Base-by-base conservation (phyloP, 352 stramenopile genomes). In the Paralagenidium karlingii region DNA sequence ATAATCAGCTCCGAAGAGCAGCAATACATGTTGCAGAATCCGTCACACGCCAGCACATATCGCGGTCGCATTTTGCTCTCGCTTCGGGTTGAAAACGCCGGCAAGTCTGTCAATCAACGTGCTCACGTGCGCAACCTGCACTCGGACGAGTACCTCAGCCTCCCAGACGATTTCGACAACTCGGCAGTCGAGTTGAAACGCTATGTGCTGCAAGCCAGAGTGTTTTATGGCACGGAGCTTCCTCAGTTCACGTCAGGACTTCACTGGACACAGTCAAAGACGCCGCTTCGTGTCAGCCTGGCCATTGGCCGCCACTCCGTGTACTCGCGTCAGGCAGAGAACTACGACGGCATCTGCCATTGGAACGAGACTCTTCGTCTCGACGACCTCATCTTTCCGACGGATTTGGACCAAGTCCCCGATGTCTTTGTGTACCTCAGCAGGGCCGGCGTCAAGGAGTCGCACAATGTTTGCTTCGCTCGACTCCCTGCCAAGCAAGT, bases 201-300 rank as follows among this genome's bases (percentile, higher is more conserved):
- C 6, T 90, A 86, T 47, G 69, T 57, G 2, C 44, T 93, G 11
- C 75, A 76, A 18, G 47, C 60, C 0, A 62, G 76, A 8, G 32
- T 87, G 5, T 76, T 90, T 39, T 82, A 79, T 34, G 79, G 75
- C 21, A 83, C 79, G 10, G 79, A 92, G 40, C 83, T 92, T 25
- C 79, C 79, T 33, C 55, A 49, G 10, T 85, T 92, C 36, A 48
- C 63, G 15, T 84, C 66, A 38, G 80, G 71, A 43, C 74, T 62
- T 10, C 68, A 56, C 32, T 83, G 59, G 63, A 83, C 67, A 43
- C 60, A 83, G 34, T 69, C 68, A 3, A 66, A 67, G 29, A 92
- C 89, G 78, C 65, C 60, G 8, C n/a, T 89, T 0, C 67, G 68
- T 21, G 59, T n/a, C n/a, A n/a, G n/a, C n/a, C n/a, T 92, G 22